Percentiles rank a stretch among this genome's conserved stretches.
Evolutionary conservation across 1,284 basidiomycete species (phyloP).

Genomic region (Coniferiporia sulphurascens): DNA sequence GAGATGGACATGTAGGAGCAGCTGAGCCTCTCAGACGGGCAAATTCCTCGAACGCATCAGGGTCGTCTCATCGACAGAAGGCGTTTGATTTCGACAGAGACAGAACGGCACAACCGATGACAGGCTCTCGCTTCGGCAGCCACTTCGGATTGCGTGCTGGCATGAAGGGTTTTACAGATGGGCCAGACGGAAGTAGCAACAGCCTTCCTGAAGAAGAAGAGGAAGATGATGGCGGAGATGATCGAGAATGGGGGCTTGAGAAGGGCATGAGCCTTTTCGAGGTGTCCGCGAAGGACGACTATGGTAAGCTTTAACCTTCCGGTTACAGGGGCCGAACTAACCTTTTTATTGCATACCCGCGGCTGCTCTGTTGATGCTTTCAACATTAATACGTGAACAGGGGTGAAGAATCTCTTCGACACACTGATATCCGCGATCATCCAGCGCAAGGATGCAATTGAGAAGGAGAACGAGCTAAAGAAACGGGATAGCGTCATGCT

Average conservation of each 20-base stretch:
- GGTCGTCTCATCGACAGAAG: conserved; percentile 12
- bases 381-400: conserved; percentile 32
- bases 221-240: conserved; percentile 45
- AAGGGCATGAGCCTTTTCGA: conserved; percentile 82
- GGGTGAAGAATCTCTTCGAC: conserved; percentile 72
- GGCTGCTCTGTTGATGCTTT: neutral
- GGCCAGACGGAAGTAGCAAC: conserved; percentile 55
- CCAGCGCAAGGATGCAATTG: conserved; percentile 67
- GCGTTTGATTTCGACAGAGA: conserved; percentile 5
- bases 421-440: conserved; percentile 75
- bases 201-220: conserved; percentile 59
- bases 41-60: conserved; percentile 16
- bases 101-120: conserved; percentile 3
- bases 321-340: neutral
- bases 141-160: conserved; percentile 41
- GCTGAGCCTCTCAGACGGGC: conserved; percentile 12
- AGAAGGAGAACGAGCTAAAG: conserved; percentile 70
- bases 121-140: conserved; percentile 46
- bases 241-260: conserved; percentile 68
- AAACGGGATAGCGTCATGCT: conserved; percentile 78
- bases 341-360: neutral
- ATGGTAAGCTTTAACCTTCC: conserved; percentile 43
- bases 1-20: conserved; percentile 6
- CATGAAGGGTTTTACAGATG: conserved; percentile 47
- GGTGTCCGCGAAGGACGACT: conserved; percentile 80